Percentiles rank a stretch among this genome's conserved stretches.
phyloP scores from a whole-genome alignment of 2,329 filamentous ascomycete species.

The Beauveria scarabaeidicola region DNA sequence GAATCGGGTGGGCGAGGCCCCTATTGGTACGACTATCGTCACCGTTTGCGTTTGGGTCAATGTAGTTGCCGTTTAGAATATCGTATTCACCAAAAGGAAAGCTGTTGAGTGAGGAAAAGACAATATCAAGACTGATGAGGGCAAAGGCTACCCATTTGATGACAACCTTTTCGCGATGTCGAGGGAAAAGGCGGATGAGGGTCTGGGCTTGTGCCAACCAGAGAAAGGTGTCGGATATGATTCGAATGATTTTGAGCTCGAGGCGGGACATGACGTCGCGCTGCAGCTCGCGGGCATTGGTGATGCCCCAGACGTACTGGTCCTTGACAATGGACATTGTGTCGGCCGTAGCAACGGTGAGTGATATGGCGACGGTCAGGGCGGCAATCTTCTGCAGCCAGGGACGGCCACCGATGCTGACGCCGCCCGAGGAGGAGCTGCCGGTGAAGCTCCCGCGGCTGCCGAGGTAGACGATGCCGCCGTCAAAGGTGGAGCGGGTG shows the following conservation, averaged over 20 bases:
- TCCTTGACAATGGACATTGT: conserved; percentile 76
- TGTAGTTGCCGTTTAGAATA: conserved; percentile 39
- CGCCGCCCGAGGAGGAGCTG: conserved; percentile 65
- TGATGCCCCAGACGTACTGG: conserved; percentile 72
- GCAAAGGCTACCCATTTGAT: conserved; percentile 99
- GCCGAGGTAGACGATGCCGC: conserved; percentile 72
- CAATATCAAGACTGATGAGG: conserved; percentile 80
- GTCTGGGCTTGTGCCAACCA: conserved; percentile 98
- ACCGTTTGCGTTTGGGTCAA: neutral
- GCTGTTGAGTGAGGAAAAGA: conserved; percentile 87
- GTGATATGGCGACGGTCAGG: conserved; percentile 67
- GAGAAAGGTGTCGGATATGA: conserved; percentile 92
- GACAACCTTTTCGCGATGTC: conserved; percentile 93
- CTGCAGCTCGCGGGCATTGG: conserved; percentile 70
- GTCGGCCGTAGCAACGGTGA: conserved; percentile 88
- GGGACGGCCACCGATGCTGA: conserved; percentile 82
- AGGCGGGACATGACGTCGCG: conserved; percentile 71
- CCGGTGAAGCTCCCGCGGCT: conserved; percentile 80
- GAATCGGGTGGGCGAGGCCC: conserved; percentile 75
- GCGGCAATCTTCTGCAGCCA: conserved; percentile 85
- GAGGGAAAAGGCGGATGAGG: conserved; percentile 86
- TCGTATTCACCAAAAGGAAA: conserved; percentile 53
- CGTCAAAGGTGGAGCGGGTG: conserved; percentile 85
- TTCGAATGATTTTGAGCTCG: conserved; percentile 80
- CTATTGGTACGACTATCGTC: conserved; percentile 46